These are phyloP conservation scores for Russula ochroleuca DNA, from an alignment of 768 basidiomycete genomes.

Conservation along the genomic window DNA sequence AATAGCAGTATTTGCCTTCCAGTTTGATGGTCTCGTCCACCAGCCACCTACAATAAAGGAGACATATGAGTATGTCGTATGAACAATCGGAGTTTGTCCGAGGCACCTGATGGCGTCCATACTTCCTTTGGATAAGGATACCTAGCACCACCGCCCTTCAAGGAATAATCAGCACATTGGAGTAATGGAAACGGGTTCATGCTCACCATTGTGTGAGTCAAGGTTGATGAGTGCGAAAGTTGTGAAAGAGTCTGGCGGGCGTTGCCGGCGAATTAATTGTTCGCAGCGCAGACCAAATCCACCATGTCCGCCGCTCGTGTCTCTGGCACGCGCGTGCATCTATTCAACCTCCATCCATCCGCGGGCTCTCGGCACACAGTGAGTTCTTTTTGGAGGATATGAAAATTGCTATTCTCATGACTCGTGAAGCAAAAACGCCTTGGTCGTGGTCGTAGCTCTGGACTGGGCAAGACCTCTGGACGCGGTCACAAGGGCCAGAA, in stretches of 20 bases:
- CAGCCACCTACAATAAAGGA: conserved; percentile 65
- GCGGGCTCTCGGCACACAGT: conserved; percentile 67
- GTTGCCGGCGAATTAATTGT: conserved; percentile 11
- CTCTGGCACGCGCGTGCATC: conserved; percentile 45
- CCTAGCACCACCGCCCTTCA: conserved; percentile 74
- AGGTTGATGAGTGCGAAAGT: conserved; percentile 1
- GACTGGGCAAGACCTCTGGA: conserved; percentile 87
- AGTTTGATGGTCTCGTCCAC: conserved; percentile 91
- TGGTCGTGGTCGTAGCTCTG: conserved; percentile 89
- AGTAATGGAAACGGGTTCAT: too few species aligned
- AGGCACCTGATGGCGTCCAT: conserved; percentile 85
- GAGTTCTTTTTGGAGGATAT: conserved; percentile 27
- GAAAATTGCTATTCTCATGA: not conserved
- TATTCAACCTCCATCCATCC: conserved; percentile 74
- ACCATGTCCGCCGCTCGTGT: conserved; percentile 39
- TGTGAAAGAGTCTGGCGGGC: conserved; percentile 4
- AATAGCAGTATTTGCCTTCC: conserved; percentile 81
- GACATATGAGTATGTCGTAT: not conserved
- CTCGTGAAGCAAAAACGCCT: conserved; percentile 79
- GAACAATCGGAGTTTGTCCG: not conserved
- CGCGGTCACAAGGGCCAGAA: conserved; percentile 96
- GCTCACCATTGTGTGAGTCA: conserved; percentile 22
- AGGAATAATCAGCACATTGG: not conserved
- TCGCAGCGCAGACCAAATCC: not conserved
- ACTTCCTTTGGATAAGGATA: conserved; percentile 95